A percentile compares a stretch with the other conserved stretches of the same genome.
phyloP scores from a whole-genome alignment of 805 yeast species.

The Nakazawaea ernobii region DNA sequence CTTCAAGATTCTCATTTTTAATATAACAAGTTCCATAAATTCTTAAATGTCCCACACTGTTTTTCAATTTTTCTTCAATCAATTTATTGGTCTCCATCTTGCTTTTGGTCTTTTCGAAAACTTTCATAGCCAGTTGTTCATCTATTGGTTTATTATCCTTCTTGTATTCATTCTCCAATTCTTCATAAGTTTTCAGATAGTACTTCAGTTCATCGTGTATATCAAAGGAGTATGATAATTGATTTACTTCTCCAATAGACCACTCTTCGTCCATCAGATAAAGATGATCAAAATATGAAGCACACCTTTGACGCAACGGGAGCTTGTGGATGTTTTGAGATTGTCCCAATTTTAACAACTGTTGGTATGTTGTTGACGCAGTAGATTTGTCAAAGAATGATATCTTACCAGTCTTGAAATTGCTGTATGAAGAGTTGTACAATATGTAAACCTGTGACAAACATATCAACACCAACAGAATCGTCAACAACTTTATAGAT shows the following conservation, averaged over 20 bases:
- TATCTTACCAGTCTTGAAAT: background rate
- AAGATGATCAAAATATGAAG: constrained; percentile 10
- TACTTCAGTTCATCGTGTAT: constrained; percentile 10
- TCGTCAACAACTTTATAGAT: constrained; percentile 2
- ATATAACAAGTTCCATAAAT: constrained; percentile 41
- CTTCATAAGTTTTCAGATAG: constrained; percentile 6
- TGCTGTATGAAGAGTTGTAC: background rate
- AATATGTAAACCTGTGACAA: constrained; percentile 5
- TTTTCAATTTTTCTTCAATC: constrained; percentile 23
- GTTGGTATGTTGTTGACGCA: constrained; percentile 11
- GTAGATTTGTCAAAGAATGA: constrained; percentile 10
- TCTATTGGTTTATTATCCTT: constrained; percentile 7
- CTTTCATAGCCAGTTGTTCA: constrained; percentile 8
- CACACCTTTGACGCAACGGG: constrained; percentile 6
- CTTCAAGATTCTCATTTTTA: constrained; percentile 4
- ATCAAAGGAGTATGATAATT: constrained; percentile 6
- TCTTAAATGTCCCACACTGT: constrained; percentile 36
- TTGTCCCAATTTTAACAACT: constrained; percentile 4
- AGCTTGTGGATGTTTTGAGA: constrained; percentile 1
- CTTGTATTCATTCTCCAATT: constrained; percentile 5
- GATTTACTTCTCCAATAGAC: constrained; percentile 7
- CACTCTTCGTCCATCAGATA: constrained; percentile 10
- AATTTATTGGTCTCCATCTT: background rate
- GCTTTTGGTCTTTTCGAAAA: constrained; percentile 4
- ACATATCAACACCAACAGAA: constrained; percentile 4